Percentiles rank a stretch among this genome's conserved stretches.
Evolutionary conservation across 2,329 filamentous ascomycete species (phyloP).

Genomic region (Sarocladium oryzae): DNA sequence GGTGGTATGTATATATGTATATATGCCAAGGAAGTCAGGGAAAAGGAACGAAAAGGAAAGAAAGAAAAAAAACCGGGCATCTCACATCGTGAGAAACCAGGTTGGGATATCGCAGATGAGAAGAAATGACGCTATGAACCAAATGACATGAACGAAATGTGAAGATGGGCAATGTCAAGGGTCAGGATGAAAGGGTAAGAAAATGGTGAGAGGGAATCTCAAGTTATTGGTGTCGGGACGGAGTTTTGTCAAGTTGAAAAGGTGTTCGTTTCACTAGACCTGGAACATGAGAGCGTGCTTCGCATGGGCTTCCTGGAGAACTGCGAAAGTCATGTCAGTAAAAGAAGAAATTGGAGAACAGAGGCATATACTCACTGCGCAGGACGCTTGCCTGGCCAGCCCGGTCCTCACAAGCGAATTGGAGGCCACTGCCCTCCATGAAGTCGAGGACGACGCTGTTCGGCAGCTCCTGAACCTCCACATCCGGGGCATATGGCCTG

Average conservation of each 20-base stretch:
- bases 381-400: slow-evolving; percentile 49
- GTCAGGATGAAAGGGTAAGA: slow-evolving; percentile 7
- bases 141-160: slow-evolving; percentile 6
- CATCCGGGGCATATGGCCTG: slow-evolving; percentile 73
- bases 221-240: slow-evolving; percentile 9
- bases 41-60: no score
- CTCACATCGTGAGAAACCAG: background rate
- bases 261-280: slow-evolving; percentile 11
- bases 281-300: slow-evolving; percentile 25
- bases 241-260: slow-evolving; percentile 11
- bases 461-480: slow-evolving; percentile 86
- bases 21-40: slow-evolving; percentile 7
- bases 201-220: slow-evolving; percentile 7
- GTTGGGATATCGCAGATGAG: slow-evolving; percentile 4
- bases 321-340: slow-evolving; percentile 16
- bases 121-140: background rate
- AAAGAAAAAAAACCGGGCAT: background rate
- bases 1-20: background rate
- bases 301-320: slow-evolving; percentile 29
- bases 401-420: slow-evolving; percentile 59
- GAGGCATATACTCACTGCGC: slow-evolving; percentile 37
- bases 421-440: slow-evolving; percentile 52
- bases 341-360: no score
- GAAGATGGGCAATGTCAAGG: no score
- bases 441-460: slow-evolving; percentile 68